Conservation (phyloP, 768 basidiomycete genomes). For the Boletus pseudopeckii region DNA sequence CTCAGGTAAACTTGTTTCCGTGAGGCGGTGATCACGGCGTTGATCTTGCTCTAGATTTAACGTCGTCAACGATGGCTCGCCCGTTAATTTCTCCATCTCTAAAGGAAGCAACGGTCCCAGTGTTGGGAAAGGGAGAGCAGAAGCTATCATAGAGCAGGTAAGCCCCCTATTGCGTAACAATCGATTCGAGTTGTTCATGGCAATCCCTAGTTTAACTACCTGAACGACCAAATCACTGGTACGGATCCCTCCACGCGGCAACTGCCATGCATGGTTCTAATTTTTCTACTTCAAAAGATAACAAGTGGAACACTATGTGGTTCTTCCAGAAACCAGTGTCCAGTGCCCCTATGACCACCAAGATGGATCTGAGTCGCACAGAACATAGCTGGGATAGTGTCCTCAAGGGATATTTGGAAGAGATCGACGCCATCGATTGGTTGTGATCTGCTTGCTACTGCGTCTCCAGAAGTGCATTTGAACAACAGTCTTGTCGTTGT, state of each 20-base stretch:
- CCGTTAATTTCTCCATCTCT: slow-evolving; percentile 7
- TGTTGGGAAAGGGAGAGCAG: background rate
- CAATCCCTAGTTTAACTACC: background rate
- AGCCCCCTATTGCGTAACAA: background rate
- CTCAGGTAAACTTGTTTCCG: slow-evolving; percentile 1
- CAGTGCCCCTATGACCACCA: background rate
- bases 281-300: too few species aligned
- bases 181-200: background rate
- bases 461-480: too few species aligned
- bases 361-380: background rate
- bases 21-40: background rate
- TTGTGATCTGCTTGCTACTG: background rate
- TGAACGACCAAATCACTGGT: slow-evolving; percentile 2
- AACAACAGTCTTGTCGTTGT: background rate
- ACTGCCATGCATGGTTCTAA: background rate
- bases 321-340: slow-evolving; percentile 4
- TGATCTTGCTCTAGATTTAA: background rate
- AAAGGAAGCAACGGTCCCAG: background rate
- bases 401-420: slow-evolving; percentile 1
- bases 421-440: background rate
- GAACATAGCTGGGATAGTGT: background rate
- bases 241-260: background rate
- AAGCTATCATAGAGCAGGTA: background rate
- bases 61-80: slow-evolving; percentile 7
- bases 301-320: slow-evolving; percentile 5